Conservation (phyloP, 768 basidiomycete genomes). For the Kwoniella pini region DNA sequence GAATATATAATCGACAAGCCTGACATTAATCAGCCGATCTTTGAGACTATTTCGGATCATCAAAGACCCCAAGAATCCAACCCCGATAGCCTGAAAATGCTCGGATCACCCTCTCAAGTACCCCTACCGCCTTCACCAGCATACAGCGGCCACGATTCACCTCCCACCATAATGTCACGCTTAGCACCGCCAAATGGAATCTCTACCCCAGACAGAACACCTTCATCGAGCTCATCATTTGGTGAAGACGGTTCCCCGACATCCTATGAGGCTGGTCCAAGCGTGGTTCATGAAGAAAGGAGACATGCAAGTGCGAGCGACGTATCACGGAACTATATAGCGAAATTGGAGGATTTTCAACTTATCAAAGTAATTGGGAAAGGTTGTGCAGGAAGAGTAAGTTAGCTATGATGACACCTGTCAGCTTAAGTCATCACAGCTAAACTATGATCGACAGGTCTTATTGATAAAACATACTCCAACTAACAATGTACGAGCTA, state of each 20-base stretch:
- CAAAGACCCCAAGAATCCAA: no score
- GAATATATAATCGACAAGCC: no score
- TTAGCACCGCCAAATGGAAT: conserved; percentile 6
- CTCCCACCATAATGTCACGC: neutral
- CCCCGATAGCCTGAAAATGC: neutral
- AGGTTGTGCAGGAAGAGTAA: conserved; percentile 94
- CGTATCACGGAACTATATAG: neutral
- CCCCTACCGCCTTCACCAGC: conserved; percentile 13
- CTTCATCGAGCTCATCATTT: conserved; percentile 6
- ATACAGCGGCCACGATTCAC: conserved; percentile 8
- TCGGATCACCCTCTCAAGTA: neutral
- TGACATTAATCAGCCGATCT: no score
- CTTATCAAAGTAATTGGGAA: conserved; percentile 96
- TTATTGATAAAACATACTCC: conserved; percentile 81
- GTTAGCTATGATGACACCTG: conserved; percentile 10
- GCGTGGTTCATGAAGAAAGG: neutral
- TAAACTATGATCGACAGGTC: conserved; percentile 42
- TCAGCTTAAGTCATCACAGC: neutral
- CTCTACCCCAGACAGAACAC: conserved; percentile 6
- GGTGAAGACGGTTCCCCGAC: neutral
- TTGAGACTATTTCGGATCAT: no score
- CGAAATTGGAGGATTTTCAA: conserved; percentile 80
- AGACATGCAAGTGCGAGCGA: conserved; percentile 9
- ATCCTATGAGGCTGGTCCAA: neutral
- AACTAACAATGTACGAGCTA: conserved; percentile 73